Conservation (phyloP, 768 basidiomycete genomes). For the Nidularia sp. region DNA sequence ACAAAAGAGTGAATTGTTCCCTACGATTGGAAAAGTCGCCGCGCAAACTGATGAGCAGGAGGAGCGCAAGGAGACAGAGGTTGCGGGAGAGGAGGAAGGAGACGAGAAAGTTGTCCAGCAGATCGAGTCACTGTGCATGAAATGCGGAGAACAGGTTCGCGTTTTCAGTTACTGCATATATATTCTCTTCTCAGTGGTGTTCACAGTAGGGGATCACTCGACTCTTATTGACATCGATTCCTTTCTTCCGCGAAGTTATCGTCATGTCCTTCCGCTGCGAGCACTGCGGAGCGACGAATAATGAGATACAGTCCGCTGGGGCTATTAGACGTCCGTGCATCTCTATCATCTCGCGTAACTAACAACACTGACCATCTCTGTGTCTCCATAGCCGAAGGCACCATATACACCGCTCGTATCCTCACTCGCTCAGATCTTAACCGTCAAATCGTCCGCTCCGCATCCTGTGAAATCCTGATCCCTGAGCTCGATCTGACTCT, state of each 20-base stretch:
- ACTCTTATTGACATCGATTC: conserved; percentile 88
- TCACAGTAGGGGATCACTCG: conserved; percentile 74
- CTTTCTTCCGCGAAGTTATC: conserved; percentile 92
- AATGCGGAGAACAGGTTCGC: conserved; percentile 83
- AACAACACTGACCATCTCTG: not conserved
- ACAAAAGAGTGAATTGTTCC: conserved; percentile 39
- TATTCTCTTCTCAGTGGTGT: conserved; percentile 14
- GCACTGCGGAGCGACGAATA: conserved; percentile 85
- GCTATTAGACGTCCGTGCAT: conserved; percentile 66
- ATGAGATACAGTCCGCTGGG: conserved; percentile 91
- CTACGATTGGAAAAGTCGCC: conserved; percentile 53
- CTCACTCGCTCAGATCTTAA: conserved; percentile 75
- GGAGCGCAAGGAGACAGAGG: conserved; percentile 3
- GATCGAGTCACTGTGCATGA: conserved; percentile 92
- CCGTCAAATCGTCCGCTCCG: conserved; percentile 90
- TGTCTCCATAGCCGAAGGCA: conserved; percentile 64
- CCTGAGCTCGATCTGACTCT: conserved; percentile 91
- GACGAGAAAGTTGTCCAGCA: conserved; percentile 74
- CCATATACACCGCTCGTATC: conserved; percentile 76
- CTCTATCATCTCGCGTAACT: conserved; percentile 3
- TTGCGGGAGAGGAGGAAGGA: conserved; percentile 22
- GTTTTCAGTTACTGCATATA: not conserved
- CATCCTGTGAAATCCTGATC: conserved; percentile 74
- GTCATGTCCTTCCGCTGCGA: conserved; percentile 97
- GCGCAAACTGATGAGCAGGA: conserved; percentile 34